Evolutionary conservation across 441 rosid genomes (phyloP), one percentile per base, ranked within the genome.

Genomic region (Biscutella laevigata): DNA sequence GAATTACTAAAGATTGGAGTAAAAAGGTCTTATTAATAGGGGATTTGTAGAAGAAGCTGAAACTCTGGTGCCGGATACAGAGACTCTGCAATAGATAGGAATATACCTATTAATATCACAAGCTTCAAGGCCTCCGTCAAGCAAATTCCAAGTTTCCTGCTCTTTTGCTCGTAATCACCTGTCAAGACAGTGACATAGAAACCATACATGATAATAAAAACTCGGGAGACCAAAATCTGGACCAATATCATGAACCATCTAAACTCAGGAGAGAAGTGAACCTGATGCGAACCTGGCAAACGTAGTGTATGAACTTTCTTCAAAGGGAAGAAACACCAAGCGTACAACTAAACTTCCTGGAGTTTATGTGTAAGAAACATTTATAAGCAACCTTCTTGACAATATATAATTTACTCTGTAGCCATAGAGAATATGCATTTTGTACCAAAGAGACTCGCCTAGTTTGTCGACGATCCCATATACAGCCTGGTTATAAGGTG

Each of bases 251-350:
- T 30, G 42, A 21, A 53, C 16, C 37, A 64, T 33, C 32, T 29
- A 20, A 52, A 73, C 51, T 21, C 61, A 75, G 75, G 73, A 77
- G 52, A 82, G 88, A 76, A 57, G 61, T 75, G 66, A 79, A 88
- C 98, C 96, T 88, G 98, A 77, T 57, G 92, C 90, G 56, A 79
- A 86, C 91, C 91, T 86, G 81, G 99, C 95, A 81, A 86, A 92
- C 59, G 86, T 84, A 59, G 84, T 71, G 71, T 77, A 82, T 38
- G 97, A 77, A 74, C 96, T 92, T 74, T 92, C 98, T 77, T 92
- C 95, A 37, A 88, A 86, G 7, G 96, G 98, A 66, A 88, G 86
- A 78, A 88, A 82, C 66, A 92, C 84, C 83, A 91, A 33, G 63
- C 96, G 79, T 62, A 88, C 98, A 46, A 91, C 98, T 62, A 86